Base-by-base conservation (phyloP, 1,284 basidiomycete genomes). In the Cutaneotrichosporon sp. region DNA sequence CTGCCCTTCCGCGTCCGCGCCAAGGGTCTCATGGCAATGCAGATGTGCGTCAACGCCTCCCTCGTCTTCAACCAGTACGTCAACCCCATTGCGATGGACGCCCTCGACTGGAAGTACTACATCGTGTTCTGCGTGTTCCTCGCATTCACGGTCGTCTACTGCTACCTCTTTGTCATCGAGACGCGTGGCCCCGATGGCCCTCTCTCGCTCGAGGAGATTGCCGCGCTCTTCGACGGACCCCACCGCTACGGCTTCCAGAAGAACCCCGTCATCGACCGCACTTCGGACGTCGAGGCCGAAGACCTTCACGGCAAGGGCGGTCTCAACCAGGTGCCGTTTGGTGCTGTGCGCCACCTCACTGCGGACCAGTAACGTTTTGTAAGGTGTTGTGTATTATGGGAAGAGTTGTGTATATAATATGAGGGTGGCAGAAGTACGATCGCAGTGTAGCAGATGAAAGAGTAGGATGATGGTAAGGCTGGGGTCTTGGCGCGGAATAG, bases 11-110 rank as follows among this genome's bases (percentile, higher is more conserved):
- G 63, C 26, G 61, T 91, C 60, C 88, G 90, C 73, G 88, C 90
- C 56, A 90, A 90, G 82, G 89, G 89, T 62, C 86, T 91, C 81
- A 89, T 84, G 69, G 75, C 90, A 66, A 69, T 76, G 67, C 68
- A 73, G 52, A 68, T 79, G 49, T 65, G 68, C 42, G 76, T 79
- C 68, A 76, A 76, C 69, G 69, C 70, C 40, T 71, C 76, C 5
- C 73, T 78, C 46, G 72, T 74, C 53, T 67, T 76, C 67, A 76
- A 79, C 70, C 76, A 80, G 63, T 80, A 72, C 67, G 71, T 75
- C 60, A 80, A 79, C 72, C 78, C 78, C 31, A 69, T 79, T 58
- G 80, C 75, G 1, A 63, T 73, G 53, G 61, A 58, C n/a, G 64
- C 62, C 47, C 59, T 72, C 56, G 55, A 62, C 58, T 77, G 75